phyloP scores from a whole-genome alignment of 139 green algal species.

The Tetraselmis striata region DNA sequence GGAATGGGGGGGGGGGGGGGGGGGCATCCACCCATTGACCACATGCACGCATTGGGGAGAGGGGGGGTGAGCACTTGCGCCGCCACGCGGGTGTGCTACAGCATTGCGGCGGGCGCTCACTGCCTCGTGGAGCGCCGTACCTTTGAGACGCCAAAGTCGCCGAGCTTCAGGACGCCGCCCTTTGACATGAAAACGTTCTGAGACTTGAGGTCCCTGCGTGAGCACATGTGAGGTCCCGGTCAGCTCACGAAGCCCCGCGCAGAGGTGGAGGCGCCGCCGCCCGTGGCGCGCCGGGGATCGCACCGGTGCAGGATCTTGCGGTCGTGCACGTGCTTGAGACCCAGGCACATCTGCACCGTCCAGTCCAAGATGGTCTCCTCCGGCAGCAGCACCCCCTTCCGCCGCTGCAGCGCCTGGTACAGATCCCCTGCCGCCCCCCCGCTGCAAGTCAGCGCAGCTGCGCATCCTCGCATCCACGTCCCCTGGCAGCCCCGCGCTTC shows the following conservation, averaged over 20 bases:
- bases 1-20: not conserved
- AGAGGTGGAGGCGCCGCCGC: too few relatives aligned
- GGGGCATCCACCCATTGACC: too few relatives aligned
- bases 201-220: conserved; percentile 51
- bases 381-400: conserved; percentile 29
- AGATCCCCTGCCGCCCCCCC: conserved; percentile 51
- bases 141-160: conserved; percentile 68
- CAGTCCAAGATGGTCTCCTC: conserved; percentile 72
- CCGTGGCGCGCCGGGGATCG: too few relatives aligned
- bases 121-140: not conserved
- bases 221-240: too few relatives aligned
- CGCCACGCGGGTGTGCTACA: too few relatives aligned
- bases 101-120: too few relatives aligned
- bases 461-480: too few relatives aligned
- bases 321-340: conserved; percentile 79
- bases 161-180: conserved; percentile 60
- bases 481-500: too few relatives aligned
- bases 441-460: too few relatives aligned
- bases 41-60: too few relatives aligned
- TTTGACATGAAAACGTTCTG: conserved; percentile 70
- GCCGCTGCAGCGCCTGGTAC: conserved; percentile 48
- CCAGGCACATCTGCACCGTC: conserved; percentile 78
- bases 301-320: conserved; percentile 69
- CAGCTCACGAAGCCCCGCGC: too few relatives aligned
- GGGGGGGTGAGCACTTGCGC: too few relatives aligned